These are phyloP conservation scores for Candida maltosa DNA, from an alignment of 805 yeast genomes.

Conservation along the genomic window DNA sequence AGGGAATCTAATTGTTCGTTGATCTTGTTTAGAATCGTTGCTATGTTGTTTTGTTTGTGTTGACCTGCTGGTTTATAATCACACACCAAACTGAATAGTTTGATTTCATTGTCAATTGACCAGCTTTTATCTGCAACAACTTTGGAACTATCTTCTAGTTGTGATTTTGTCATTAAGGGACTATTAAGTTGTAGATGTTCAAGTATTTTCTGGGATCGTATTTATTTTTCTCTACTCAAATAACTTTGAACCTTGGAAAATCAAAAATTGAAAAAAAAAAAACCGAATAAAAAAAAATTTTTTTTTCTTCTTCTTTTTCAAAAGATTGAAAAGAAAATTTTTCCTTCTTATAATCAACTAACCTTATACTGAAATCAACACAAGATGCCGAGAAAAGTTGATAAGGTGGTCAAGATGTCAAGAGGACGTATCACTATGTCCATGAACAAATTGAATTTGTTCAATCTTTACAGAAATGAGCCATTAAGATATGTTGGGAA, in stretches of 20 bases:
- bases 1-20: constrained; percentile 21
- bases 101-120: constrained; percentile 61
- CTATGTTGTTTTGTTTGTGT: constrained; percentile 41
- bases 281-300: too few species aligned
- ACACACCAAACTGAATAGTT: constrained; percentile 58
- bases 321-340: neutral
- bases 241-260: too few species aligned
- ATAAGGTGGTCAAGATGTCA: constrained; percentile 51
- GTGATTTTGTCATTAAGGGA: too few species aligned
- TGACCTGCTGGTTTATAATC: constrained; percentile 68
- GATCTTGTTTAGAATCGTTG: constrained; percentile 37
- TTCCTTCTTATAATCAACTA: too few species aligned
- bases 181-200: too few species aligned
- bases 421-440: constrained; percentile 82
- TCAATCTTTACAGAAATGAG: constrained; percentile 78
- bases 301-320: neutral
- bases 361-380: neutral
- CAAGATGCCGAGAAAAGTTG: constrained; percentile 61
- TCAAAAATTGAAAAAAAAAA: too few species aligned
- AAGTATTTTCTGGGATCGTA: too few species aligned
- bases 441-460: constrained; percentile 87
- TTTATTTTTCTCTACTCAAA: too few species aligned
- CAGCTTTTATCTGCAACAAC: too few species aligned
- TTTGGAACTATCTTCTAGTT: too few species aligned
- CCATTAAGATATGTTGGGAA: constrained; percentile 50